A percentile compares a stretch with the other conserved stretches of the same genome.
Evolutionary conservation across 1,284 basidiomycete species (phyloP).

Genomic region (Tilletiaria anomala): DNA sequence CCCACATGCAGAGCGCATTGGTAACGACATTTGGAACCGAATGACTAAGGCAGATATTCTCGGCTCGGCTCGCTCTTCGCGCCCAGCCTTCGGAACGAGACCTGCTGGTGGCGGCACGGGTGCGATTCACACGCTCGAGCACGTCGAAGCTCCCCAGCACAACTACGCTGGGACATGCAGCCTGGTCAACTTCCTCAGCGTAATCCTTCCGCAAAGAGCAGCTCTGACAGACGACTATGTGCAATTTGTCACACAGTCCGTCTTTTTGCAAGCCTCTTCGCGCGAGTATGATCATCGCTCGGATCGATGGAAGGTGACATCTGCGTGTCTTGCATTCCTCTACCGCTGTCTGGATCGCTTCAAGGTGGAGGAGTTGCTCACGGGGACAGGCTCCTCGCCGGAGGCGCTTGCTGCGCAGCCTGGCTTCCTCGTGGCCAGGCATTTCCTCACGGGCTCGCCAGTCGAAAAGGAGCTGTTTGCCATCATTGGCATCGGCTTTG

Average conservation of each 20-base stretch:
- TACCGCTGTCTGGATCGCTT: constrained; percentile 63
- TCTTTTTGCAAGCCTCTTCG: constrained; percentile 49
- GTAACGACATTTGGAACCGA: constrained; percentile 62
- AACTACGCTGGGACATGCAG: constrained; percentile 74
- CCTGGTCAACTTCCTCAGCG: constrained; percentile 67
- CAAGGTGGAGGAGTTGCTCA: constrained; percentile 7
- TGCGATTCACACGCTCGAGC: constrained; percentile 54
- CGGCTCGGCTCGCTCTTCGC: constrained; percentile 16
- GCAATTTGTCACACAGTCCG: constrained; percentile 73
- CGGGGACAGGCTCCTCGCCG: too few species aligned
- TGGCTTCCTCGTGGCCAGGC: constrained; percentile 70
- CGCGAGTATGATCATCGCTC: constrained; percentile 60
- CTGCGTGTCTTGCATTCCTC: constrained; percentile 67
- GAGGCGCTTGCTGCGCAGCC: too few species aligned
- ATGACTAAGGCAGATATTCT: constrained; percentile 66
- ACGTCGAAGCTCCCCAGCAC: constrained; percentile 63
- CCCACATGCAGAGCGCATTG: constrained; percentile 55
- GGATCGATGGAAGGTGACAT: constrained; percentile 76
- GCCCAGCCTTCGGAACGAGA: constrained; percentile 5
- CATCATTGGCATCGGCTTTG: constrained; percentile 52
- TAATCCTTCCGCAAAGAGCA: constrained; percentile 42
- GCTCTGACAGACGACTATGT: constrained; percentile 45
- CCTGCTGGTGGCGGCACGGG: constrained; percentile 10
- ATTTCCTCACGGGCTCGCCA: constrained; percentile 58
- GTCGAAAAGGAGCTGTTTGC: constrained; percentile 59